Evolutionary conservation across 2,329 filamentous ascomycete genomes (phyloP).

Genomic region (Aspergillus sergii): DNA sequence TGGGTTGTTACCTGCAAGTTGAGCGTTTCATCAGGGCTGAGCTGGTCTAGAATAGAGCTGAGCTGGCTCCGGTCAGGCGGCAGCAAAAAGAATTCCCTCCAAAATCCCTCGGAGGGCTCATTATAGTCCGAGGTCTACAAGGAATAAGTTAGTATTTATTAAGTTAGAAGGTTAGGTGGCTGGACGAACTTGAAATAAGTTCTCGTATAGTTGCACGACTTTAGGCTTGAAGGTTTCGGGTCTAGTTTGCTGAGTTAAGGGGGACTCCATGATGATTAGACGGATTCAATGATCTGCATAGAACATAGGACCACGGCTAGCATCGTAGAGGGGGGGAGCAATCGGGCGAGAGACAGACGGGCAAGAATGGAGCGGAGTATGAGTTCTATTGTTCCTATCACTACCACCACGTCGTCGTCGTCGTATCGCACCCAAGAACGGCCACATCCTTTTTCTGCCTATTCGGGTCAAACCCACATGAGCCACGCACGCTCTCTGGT

Average conservation of each 20-base stretch:
- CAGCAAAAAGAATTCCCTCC: conserved; percentile 92
- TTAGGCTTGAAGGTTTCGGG: conserved; percentile 93
- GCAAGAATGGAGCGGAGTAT: not conserved
- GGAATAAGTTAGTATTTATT: conserved; percentile 14
- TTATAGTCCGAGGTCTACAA: conserved; percentile 64
- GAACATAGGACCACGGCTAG: conserved; percentile 20
- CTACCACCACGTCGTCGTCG: conserved; percentile 13
- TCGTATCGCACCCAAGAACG: conserved; percentile 11
- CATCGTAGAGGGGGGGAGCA: conserved; percentile 16
- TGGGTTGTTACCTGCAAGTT: conserved; percentile 65
- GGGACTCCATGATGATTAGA: conserved; percentile 74
- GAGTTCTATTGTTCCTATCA: conserved; percentile 5
- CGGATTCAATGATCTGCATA: conserved; percentile 21
- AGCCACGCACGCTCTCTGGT: conserved; percentile 13
- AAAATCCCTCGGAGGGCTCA: conserved; percentile 86
- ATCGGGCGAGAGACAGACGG: conserved; percentile 4
- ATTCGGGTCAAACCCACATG: conserved; percentile 16
- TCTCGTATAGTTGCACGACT: conserved; percentile 85
- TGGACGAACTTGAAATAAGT: conserved; percentile 66
- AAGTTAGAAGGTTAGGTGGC: conserved; percentile 2
- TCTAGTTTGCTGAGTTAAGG: conserved; percentile 86
- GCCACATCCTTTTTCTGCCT: conserved; percentile 15
- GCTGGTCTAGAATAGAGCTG: conserved; percentile 67
- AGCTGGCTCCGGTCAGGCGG: conserved; percentile 74
- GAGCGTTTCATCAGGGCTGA: conserved; percentile 74